Evolutionary conservation across 2,329 filamentous ascomycete species (phyloP), one percentile per base, ranked within the genome.

Genomic region (Colletotrichum karsti): DNA sequence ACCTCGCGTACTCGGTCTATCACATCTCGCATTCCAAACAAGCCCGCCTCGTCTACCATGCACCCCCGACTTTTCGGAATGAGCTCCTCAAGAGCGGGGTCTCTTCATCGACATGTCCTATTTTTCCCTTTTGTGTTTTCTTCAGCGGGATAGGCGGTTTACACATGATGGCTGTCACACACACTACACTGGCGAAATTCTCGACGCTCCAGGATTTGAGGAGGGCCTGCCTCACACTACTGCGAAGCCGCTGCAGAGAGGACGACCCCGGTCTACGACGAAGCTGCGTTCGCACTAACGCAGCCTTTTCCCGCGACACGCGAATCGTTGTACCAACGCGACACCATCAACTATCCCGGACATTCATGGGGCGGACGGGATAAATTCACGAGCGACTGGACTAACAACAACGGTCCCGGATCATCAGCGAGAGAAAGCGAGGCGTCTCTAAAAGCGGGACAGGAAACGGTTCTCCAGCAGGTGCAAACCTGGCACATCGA

Each of bases 21-120:
- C 46, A 62, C 63, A 55, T 62, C 18, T 66, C 63, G 58, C 48
- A 66, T 50, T 50, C 18, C 24, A n/a, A n/a, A 7, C 46, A 7
- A 30, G 24, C 39, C n/a, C n/a, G 12, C 30, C 41, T 35, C 22
- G 8, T 22, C 41, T 44, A 24, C 13, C 13, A n/a, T n/a, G 12
- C 7, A 26, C 42, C 33, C 33, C 50, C 58, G 24, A 53, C 41
- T 26, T 50, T 33, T 10, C 58, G 63, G 58, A 50, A 56, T 24
- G 26, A 22, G 48, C 30, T n/a, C 18, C 12, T 15, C 12, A 48
- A 37, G 33, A 59, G 41, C 41, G 41, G 56, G 56, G 20, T 13
- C 30, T 44, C 12, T 12, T 46, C 13, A n/a, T 28, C 13, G 9
- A 18, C 9, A 30, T n/a, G n/a, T 10, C n/a, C 5, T n/a, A 22